These are phyloP conservation scores for Xylaria sp. DNA, from an alignment of 2,329 filamentous ascomycete genomes.

Conservation along the genomic window DNA sequence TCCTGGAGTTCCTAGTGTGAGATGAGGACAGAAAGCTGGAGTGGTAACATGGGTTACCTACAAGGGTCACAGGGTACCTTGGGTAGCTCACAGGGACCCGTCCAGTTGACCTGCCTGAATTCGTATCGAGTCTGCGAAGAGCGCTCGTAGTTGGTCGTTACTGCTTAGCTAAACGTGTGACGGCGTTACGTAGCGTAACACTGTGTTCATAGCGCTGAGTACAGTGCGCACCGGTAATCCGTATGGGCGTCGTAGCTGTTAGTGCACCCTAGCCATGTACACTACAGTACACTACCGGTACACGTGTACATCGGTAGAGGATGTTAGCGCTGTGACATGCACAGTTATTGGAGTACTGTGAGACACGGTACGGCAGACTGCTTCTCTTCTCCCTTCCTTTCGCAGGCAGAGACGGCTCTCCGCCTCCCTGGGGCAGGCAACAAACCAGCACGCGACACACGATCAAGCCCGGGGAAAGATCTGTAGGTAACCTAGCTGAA, in stretches of 20 bases:
- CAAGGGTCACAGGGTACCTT: neutral
- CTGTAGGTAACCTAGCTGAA: constrained; percentile 13
- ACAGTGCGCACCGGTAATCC: neutral
- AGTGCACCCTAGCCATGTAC: no score
- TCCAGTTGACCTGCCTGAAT: no score
- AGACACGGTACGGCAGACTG: neutral
- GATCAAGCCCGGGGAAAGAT: constrained; percentile 5
- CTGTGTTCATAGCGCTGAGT: neutral
- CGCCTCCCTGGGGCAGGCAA: constrained; percentile 10
- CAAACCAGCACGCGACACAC: constrained; percentile 19
- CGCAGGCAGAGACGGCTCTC: constrained; percentile 1
- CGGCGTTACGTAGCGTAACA: neutral
- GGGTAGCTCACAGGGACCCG: no score
- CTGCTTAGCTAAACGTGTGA: neutral
- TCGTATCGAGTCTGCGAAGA: neutral
- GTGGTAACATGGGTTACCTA: neutral
- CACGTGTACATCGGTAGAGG: no score
- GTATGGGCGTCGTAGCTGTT: neutral
- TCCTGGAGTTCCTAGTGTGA: neutral
- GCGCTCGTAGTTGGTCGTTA: neutral
- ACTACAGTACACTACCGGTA: no score
- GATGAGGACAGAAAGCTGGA: neutral
- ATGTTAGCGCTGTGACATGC: no score
- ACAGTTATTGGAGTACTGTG: neutral
- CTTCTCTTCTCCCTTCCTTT: neutral